A percentile compares a stretch with the other conserved stretches of the same genome.
phyloP scores from a whole-genome alignment of 2,329 filamentous ascomycete species.

The Fusarium cyanostomum region DNA sequence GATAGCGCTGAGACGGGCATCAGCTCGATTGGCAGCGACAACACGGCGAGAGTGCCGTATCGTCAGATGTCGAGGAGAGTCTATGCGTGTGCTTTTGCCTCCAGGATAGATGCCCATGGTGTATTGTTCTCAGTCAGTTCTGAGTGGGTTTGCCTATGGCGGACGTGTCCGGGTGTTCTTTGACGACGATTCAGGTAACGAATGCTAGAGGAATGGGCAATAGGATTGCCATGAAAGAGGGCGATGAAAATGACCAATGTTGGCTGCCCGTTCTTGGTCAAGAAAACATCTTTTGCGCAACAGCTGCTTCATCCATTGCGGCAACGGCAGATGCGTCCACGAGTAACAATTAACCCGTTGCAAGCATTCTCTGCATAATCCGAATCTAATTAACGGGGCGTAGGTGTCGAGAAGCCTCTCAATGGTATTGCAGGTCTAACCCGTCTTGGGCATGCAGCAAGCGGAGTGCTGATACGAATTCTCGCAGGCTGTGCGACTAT shows the following conservation, averaged over 20 bases:
- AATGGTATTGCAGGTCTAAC: neutral
- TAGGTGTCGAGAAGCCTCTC: accelerated
- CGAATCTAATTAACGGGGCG: neutral
- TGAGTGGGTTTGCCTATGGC: neutral
- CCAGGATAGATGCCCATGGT: constrained; percentile 30
- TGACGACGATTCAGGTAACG: neutral
- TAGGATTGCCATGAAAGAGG: neutral
- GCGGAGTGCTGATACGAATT: no score
- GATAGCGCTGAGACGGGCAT: neutral
- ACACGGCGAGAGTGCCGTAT: constrained; percentile 5
- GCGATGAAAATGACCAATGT: neutral
- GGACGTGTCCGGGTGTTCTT: accelerated
- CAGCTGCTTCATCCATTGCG: accelerated
- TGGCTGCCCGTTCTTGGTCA: no score
- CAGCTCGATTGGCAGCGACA: neutral
- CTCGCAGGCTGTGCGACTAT: no score
- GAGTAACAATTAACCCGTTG: neutral
- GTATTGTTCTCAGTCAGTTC: neutral
- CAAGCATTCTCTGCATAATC: neutral
- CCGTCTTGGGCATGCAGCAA: neutral
- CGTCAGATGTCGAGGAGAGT: constrained; percentile 23
- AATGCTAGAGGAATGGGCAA: accelerated
- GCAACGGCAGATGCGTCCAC: accelerated
- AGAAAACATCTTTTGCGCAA: neutral
- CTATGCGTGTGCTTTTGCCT: constrained; percentile 18